Percentiles rank a stretch among this genome's conserved stretches.
These are phyloP conservation scores for Tricholoma saponaceum DNA, from an alignment of 768 basidiomycete species.

Conservation along the genomic window DNA sequence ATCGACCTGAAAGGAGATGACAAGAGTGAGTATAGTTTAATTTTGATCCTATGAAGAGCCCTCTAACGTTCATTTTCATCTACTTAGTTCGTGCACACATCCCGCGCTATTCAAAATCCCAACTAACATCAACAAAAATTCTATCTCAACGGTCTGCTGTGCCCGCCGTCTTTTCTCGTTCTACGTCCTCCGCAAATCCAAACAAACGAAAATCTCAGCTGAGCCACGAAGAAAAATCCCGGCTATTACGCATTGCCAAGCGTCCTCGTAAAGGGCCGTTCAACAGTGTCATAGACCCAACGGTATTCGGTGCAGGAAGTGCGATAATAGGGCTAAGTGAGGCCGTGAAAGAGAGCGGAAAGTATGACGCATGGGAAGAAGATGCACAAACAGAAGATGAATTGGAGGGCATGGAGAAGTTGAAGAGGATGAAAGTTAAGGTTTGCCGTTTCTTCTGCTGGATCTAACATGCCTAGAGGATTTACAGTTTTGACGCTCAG, in stretches of 20 bases:
- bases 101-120: conserved; percentile 48
- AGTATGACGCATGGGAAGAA: conserved; percentile 59
- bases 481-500: conserved; percentile 23
- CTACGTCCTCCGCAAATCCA: conserved; percentile 23
- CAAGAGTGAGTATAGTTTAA: conserved; percentile 40
- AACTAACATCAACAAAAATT: conserved; percentile 72
- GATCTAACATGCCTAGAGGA: not conserved
- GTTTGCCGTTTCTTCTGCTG: conserved; percentile 27
- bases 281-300: conserved; percentile 64
- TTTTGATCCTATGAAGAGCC: not conserved
- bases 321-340: conserved; percentile 60
- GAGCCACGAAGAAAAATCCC: conserved; percentile 67
- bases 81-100: conserved; percentile 53
- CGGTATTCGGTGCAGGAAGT: conserved; percentile 63
- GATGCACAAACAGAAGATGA: conserved; percentile 25
- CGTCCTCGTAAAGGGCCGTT: conserved; percentile 69
- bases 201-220: conserved; percentile 44
- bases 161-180: conserved; percentile 73
- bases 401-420: conserved; percentile 37
- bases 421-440: conserved; percentile 46
- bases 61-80: not conserved
- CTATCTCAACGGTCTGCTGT: conserved; percentile 84
- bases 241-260: conserved; percentile 73
- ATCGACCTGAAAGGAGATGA: conserved; percentile 81
- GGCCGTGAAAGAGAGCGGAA: conserved; percentile 65